Percentiles rank a stretch among this genome's conserved stretches.
These are phyloP conservation scores for Acorus gramineus DNA, from an alignment of 106 monocot species.

Conservation along the genomic window DNA sequence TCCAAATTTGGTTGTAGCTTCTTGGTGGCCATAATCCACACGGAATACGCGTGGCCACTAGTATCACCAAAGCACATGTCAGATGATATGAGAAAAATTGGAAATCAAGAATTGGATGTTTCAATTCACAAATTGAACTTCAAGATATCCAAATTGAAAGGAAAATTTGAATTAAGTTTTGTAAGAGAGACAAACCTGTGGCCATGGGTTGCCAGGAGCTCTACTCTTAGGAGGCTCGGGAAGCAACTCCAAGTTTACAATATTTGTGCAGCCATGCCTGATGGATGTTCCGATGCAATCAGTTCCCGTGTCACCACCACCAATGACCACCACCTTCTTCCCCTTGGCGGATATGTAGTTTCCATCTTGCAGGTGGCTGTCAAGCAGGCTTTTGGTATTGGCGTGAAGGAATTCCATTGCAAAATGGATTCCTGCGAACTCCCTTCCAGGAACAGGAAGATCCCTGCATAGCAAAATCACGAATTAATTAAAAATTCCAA, in stretches of 20 bases:
- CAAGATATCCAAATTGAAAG: background rate
- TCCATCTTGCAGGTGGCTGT: constrained; percentile 78
- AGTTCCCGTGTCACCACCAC: constrained; percentile 97
- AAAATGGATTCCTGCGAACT: constrained; percentile 78
- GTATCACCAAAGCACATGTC: background rate
- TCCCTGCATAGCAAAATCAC: constrained; percentile 40
- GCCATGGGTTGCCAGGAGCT: constrained; percentile 92
- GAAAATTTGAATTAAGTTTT: background rate
- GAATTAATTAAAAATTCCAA: background rate
- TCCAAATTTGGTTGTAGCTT: constrained; percentile 83
- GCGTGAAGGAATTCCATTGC: constrained; percentile 98
- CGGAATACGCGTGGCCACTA: constrained; percentile 98
- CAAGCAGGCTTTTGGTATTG: constrained; percentile 96
- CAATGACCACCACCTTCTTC: constrained; percentile 96
- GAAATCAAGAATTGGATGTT: background rate
- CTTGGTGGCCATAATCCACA: constrained; percentile 95
- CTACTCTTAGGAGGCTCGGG: constrained; percentile 70
- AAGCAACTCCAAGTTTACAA: constrained; percentile 88
- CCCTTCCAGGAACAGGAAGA: constrained; percentile 76
- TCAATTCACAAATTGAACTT: too few relatives aligned
- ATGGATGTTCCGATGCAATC: constrained; percentile 98
- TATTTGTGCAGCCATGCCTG: constrained; percentile 70
- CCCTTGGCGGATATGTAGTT: constrained; percentile 90
- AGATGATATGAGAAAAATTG: background rate
- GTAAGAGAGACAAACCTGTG: constrained; percentile 50